phyloP scores from a whole-genome alignment of 2,329 filamentous ascomycete genomes.

The Arachnomyces sp. region DNA sequence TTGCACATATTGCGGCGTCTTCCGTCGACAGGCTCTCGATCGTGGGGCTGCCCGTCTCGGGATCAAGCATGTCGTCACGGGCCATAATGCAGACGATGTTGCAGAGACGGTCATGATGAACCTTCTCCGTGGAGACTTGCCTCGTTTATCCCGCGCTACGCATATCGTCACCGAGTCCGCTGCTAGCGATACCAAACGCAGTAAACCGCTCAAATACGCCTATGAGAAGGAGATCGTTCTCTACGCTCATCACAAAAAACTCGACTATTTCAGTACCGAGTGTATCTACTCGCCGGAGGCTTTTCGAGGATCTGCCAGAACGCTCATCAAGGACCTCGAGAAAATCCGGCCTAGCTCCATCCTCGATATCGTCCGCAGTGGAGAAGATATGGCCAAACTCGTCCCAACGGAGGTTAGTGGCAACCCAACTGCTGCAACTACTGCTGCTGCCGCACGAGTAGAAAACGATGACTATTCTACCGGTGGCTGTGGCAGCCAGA shows the following conservation, averaged over 20 bases:
- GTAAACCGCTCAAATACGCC: conserved; percentile 94
- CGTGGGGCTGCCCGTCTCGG: conserved; percentile 79
- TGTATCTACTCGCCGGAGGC: conserved; percentile 98
- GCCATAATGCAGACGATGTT: conserved; percentile 95
- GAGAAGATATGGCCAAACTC: conserved; percentile 91
- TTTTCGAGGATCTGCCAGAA: conserved; percentile 84
- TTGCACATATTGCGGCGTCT: conserved; percentile 97
- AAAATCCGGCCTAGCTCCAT: conserved; percentile 90
- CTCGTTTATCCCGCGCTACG: conserved; percentile 78
- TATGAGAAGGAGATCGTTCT: conserved; percentile 99
- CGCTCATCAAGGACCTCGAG: conserved; percentile 90
- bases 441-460: conserved; percentile 27
- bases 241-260: conserved; percentile 91
- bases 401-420: conserved; percentile 55
- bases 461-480: conserved; percentile 48
- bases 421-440: conserved; percentile 16
- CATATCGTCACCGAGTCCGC: conserved; percentile 76
- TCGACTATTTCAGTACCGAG: conserved; percentile 97
- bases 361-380: conserved; percentile 85
- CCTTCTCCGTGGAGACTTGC: conserved; percentile 78
- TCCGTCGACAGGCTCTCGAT: conserved; percentile 86
- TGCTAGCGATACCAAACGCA: conserved; percentile 83
- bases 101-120: conserved; percentile 99
- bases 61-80: conserved; percentile 90
- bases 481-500: conserved; percentile 68